Evolutionary conservation across 352 stramenopile genomes (phyloP), one percentile per base, ranked within the genome.

Genomic region (Phytopythium chamaehyphon): DNA sequence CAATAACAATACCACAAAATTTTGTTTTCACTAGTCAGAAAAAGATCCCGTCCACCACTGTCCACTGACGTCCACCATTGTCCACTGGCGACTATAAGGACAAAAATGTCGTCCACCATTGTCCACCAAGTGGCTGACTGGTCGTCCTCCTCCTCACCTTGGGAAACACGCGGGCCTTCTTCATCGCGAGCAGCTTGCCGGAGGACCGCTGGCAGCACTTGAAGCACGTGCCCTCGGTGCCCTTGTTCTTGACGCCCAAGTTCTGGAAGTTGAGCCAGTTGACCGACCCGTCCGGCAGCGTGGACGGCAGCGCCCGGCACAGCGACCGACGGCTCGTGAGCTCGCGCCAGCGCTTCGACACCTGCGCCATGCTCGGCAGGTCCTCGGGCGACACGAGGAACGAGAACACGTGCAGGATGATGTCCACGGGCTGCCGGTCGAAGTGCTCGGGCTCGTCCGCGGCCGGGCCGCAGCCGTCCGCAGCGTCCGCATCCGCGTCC

Each of bases 241-340:
- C 86, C 52, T 94, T 93, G 71, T 95, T 94, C 56, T 94, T 96
- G 46, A 96, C 86, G 18, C 86, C 86, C 28, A 96, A 54, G 54
- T 93, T 94, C 45, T 88, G 87, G 40, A 96, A 96, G 54, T 91
- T 93, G 36, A 89, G 69, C 78, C 79, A 91, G 46, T 93, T 93
- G 36, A 96, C 83, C 0, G 72, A 83, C 12, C 86, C 86, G 52
- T 92, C 84, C 0, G 76, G 64, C 7, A 79, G 68, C 42, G 82
- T 80, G 51, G 78, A 86, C 2, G 73, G 60, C 14, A 94, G 63
- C 1, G 71, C 64, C n/a, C 78, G 75, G 49, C 84, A 94, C 21
- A 94, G 68, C 15, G 78, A 88, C 44, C 69, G 59, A 31, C 79
- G 61, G 48, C 74, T 87, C 11, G 79, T 92, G 19, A 94, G 62